Evolutionary conservation across 208 protist genomes (phyloP).

Genomic region (Blechomonas ayalai): DNA sequence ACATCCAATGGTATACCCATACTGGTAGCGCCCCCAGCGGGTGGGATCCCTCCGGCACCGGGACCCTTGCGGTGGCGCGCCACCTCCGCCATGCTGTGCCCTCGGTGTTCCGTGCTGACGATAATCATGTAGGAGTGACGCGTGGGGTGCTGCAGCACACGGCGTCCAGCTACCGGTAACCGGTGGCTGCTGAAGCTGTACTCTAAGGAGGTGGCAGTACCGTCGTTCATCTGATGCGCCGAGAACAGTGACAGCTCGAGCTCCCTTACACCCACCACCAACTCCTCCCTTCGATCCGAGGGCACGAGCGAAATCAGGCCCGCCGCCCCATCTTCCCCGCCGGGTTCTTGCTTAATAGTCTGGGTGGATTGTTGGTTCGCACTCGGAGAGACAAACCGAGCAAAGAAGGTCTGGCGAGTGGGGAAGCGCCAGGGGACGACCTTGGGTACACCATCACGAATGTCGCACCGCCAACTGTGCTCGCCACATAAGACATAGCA

Average conservation of each 20-base stretch:
- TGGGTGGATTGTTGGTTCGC: not conserved
- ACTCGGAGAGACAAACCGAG: conserved; percentile 40
- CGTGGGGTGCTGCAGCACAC: conserved; percentile 65
- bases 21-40: not conserved
- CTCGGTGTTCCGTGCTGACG: conserved; percentile 57
- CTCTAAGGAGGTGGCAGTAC: conserved; percentile 24
- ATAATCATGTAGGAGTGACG: conserved; percentile 45
- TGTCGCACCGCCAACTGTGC: conserved; percentile 63
- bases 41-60: conserved; percentile 10
- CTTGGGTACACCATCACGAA: conserved; percentile 44
- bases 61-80: conserved; percentile 12
- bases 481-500: conserved; percentile 68
- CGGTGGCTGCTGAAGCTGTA: conserved; percentile 62
- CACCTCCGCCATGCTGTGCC: conserved; percentile 30
- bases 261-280: conserved; percentile 54
- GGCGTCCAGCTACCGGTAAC: conserved; percentile 56
- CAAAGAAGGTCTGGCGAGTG: conserved; percentile 37
- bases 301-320: not conserved
- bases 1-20: conserved; percentile 25
- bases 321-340: conserved; percentile 5
- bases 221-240: conserved; percentile 29
- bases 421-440: conserved; percentile 72
- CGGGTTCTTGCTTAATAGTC: not conserved
- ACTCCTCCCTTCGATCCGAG: conserved; percentile 20
- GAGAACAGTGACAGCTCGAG: conserved; percentile 50